These are phyloP conservation scores for Melanopsichium pennsylvanicum DNA, from an alignment of 1,284 basidiomycete genomes.

Conservation along the genomic window DNA sequence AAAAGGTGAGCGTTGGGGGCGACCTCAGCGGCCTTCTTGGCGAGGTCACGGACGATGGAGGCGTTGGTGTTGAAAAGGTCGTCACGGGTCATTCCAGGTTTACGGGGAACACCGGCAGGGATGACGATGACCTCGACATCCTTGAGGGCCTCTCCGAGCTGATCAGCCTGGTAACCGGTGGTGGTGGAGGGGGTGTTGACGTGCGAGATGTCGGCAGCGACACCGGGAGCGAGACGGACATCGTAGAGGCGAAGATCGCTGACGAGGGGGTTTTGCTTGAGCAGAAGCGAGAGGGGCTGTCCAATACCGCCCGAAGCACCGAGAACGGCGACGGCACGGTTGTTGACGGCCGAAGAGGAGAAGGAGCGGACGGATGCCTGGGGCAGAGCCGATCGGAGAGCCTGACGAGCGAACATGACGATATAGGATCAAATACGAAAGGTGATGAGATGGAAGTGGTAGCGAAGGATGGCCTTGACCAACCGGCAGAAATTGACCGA, in stretches of 20 bases:
- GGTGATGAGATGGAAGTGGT: constrained; percentile 20
- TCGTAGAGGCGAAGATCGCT: constrained; percentile 70
- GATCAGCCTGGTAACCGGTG: constrained; percentile 75
- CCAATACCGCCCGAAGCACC: constrained; percentile 86
- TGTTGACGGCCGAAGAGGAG: constrained; percentile 77
- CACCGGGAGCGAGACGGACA: constrained; percentile 64
- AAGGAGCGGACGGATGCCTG: constrained; percentile 71
- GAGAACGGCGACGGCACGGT: constrained; percentile 85
- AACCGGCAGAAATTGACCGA: constrained; percentile 13
- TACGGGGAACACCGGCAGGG: constrained; percentile 79
- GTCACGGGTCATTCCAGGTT: constrained; percentile 84
- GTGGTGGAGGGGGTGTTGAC: constrained; percentile 88
- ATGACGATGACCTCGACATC: constrained; percentile 91
- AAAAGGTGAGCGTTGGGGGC: constrained; percentile 88
- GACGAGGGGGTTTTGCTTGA: constrained; percentile 85
- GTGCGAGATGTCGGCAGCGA: constrained; percentile 72
- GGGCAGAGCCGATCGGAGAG: constrained; percentile 44
- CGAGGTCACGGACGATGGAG: constrained; percentile 94
- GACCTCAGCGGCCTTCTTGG: constrained; percentile 83
- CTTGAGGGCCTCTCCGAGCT: constrained; percentile 84
- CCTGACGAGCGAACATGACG: constrained; percentile 59
- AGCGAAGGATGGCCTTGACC: constrained; percentile 3
- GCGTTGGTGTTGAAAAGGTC: constrained; percentile 99
- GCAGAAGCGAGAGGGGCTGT: constrained; percentile 81
- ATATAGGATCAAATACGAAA: not conserved